Evolutionary conservation across 2,329 filamentous ascomycete genomes (phyloP).

Genomic region (Colletotrichum sp.): DNA sequence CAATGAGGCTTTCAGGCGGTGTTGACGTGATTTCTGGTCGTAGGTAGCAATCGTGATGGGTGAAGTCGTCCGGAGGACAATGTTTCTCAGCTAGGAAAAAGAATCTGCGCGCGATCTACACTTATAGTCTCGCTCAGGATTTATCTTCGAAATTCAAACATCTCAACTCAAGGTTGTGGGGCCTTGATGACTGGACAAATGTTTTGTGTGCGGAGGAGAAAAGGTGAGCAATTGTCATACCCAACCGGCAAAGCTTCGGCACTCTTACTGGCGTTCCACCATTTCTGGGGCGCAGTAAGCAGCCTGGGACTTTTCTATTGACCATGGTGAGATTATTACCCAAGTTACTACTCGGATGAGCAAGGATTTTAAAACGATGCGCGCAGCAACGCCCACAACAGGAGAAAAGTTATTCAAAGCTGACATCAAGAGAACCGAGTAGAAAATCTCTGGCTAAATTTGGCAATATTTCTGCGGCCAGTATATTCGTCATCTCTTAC

Average conservation of each 20-base stretch:
- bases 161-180: neutral
- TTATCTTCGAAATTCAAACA: neutral
- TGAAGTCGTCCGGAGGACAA: neutral
- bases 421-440: neutral
- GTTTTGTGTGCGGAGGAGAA: neutral
- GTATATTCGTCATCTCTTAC: neutral
- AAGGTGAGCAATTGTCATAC: too few species aligned
- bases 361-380: neutral
- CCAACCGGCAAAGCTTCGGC: neutral
- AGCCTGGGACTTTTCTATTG: neutral
- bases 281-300: neutral
- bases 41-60: neutral
- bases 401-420: neutral
- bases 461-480: accelerated
- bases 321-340: neutral
- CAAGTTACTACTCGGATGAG: neutral
- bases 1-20: neutral
- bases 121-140: neutral
- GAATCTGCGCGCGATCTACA: neutral
- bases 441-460: neutral
- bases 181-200: neutral
- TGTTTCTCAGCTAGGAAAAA: accelerated
- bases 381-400: neutral
- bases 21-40: neutral
- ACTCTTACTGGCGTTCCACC: neutral